Conservation (phyloP, 768 basidiomycete species). For the Mycena polygramma region DNA sequence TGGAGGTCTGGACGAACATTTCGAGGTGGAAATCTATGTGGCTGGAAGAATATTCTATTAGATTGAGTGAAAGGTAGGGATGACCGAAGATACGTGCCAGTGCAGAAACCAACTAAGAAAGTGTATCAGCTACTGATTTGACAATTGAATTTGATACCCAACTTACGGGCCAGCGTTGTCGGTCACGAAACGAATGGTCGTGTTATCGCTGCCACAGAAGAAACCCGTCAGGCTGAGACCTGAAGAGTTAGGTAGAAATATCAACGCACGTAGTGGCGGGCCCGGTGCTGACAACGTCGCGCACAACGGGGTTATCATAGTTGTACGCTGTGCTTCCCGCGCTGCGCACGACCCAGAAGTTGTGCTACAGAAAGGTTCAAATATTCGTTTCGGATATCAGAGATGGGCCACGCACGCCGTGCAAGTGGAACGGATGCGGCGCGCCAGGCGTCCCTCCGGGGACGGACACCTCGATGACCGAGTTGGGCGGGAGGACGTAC, state of each 20-base stretch:
- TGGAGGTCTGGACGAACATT: conserved; percentile 37
- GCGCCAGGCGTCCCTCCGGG: conserved; percentile 40
- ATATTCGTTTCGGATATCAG: too few species aligned
- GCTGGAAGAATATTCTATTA: conserved; percentile 33
- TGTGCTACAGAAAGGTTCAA: too few species aligned
- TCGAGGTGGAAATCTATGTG: conserved; percentile 62
- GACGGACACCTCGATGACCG: conserved; percentile 55
- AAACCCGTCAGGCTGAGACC: too few species aligned
- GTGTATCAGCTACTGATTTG: not conserved
- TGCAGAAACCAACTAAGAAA: conserved; percentile 18
- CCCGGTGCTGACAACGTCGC: conserved; percentile 69
- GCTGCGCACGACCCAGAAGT: conserved; percentile 58
- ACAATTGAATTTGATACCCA: not conserved
- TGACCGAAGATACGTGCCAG: too few species aligned
- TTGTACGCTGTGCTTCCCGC: conserved; percentile 56
- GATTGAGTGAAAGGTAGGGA: too few species aligned
- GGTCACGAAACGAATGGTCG: conserved; percentile 73
- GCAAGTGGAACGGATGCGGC: conserved; percentile 62
- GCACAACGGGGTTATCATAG: conserved; percentile 64
- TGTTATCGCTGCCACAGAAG: conserved; percentile 47
- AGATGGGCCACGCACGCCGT: conserved; percentile 64
- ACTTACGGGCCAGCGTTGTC: conserved; percentile 79
- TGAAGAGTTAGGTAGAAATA: too few species aligned
- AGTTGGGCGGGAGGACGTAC: conserved; percentile 50
- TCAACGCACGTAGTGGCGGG: conserved; percentile 27